Conservation (phyloP, 352 stramenopile genomes). For the Aphanomyces stellatus region DNA sequence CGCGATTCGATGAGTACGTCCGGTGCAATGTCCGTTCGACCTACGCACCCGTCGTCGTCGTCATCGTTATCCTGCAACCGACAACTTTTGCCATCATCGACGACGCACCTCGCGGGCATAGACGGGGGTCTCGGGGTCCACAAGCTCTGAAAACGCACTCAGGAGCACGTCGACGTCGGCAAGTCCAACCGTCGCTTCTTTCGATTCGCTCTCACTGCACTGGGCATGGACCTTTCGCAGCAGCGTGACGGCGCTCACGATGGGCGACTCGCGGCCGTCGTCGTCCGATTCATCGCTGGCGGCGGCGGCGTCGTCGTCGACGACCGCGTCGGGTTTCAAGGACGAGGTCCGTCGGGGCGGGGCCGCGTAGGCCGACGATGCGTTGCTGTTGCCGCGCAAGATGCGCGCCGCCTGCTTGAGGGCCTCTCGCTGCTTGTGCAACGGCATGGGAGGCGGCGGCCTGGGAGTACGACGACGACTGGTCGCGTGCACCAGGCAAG, state of each 20-base stretch:
- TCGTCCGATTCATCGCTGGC: too few species aligned
- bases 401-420: slow-evolving; percentile 14
- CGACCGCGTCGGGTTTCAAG: neutral
- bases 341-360: neutral
- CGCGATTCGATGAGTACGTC: slow-evolving; percentile 63
- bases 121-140: slow-evolving; percentile 17
- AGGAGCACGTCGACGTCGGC: slow-evolving; percentile 13
- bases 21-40: slow-evolving; percentile 60
- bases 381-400: neutral
- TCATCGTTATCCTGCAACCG: neutral
- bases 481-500: too few species aligned
- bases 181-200: neutral
- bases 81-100: too few species aligned
- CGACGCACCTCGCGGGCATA: slow-evolving; percentile 6
- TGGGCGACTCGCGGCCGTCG: neutral
- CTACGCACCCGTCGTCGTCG: slow-evolving; percentile 9
- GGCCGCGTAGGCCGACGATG: neutral
- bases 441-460: neutral
- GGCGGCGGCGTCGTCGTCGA: slow-evolving; percentile 17
- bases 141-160: slow-evolving; percentile 8
- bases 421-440: slow-evolving; percentile 16
- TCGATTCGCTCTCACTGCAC: neutral
- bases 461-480: too few species aligned
- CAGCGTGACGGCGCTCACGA: slow-evolving; percentile 12
- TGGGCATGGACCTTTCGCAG: slow-evolving; percentile 8